These are phyloP conservation scores for Closterium sp. DNA, from an alignment of 139 green algal genomes.

Conservation along the genomic window DNA sequence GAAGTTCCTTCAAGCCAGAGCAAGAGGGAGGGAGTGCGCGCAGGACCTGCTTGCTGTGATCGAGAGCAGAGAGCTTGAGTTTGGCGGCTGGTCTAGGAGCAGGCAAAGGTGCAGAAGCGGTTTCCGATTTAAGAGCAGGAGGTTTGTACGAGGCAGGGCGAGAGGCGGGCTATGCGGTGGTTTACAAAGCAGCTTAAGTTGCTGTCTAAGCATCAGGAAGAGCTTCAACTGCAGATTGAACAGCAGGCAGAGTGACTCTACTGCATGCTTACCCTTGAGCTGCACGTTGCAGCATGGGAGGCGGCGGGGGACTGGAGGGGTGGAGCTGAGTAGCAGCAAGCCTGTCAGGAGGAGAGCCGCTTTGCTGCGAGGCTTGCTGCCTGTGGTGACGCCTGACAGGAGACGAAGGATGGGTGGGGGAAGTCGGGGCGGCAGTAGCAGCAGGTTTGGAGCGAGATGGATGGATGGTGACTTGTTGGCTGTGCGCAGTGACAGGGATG, in stretches of 20 bases:
- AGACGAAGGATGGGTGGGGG: too few species aligned
- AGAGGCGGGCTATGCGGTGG: too few species aligned
- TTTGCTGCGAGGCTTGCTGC: neutral
- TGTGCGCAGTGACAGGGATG: neutral
- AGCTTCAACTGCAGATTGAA: neutral
- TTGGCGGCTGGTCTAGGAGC: neutral
- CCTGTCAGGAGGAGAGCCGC: too few species aligned
- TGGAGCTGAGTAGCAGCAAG: neutral
- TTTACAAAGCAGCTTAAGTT: neutral
- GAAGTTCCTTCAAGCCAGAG: neutral
- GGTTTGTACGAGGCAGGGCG: too few species aligned
- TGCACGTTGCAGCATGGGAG: neutral
- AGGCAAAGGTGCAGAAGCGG: too few species aligned
- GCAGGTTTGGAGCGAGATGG: neutral
- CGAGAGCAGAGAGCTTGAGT: neutral
- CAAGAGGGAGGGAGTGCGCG: neutral
- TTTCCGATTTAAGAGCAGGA: too few species aligned
- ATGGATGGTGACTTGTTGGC: too few species aligned
- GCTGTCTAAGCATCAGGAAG: too few species aligned
- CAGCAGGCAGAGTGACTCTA: neutral
- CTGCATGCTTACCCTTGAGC: too few species aligned
- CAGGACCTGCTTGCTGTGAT: neutral
- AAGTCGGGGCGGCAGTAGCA: neutral
- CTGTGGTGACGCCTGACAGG: neutral
- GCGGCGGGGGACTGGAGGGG: neutral